Evolutionary conservation across 2,329 filamentous ascomycete species (phyloP), one percentile per base, ranked within the genome.

Genomic region (Raffaelea albimanens): DNA sequence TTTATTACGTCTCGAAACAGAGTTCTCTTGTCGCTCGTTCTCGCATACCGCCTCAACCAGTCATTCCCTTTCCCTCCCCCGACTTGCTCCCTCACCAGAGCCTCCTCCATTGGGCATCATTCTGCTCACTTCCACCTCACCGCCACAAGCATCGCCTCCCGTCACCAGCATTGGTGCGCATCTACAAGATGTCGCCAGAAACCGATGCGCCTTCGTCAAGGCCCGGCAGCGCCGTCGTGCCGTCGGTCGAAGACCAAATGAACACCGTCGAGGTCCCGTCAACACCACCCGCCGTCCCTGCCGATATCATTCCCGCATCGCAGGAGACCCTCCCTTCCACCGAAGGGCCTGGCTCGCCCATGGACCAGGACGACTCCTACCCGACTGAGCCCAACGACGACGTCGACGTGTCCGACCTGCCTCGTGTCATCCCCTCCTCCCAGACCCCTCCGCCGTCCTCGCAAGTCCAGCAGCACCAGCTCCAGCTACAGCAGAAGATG

Each of bases 381-480:
- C 71, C 67, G 55, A 71, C 69, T 3, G 72, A 78, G 51, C 50
- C 61, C 50, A 72, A 70, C 57, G 73, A 52, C 43, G 72, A 77
- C 48, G 71, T 74, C 42, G 61, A 66, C 36, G 59, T 61, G 2
- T 57, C 59, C 18, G 58, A 66, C n/a, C 64, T 67, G 22, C 59
- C 57, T 14, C 63, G 22, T 16, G 45, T 78, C 44, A 77, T 80
- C 48, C 74, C 75, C 4, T 79, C 76, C 2, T 80, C 76, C 21
- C 61, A 78, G 45, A 79, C 76, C 2, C 77, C 76, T 3, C 76
- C 75, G 21, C 75, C 75, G 0, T 78, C 74, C 1, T 77, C 73
- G 1, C 75, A 78, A 56, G 57, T 69, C 5, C 65, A 43, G 16
- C n/a, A 38, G 23, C 43, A 42, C n/a, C 40, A 21, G 19, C 3